Base-by-base conservation (phyloP, 1,284 basidiomycete genomes). In the Rhodotorula sp. region DNA sequence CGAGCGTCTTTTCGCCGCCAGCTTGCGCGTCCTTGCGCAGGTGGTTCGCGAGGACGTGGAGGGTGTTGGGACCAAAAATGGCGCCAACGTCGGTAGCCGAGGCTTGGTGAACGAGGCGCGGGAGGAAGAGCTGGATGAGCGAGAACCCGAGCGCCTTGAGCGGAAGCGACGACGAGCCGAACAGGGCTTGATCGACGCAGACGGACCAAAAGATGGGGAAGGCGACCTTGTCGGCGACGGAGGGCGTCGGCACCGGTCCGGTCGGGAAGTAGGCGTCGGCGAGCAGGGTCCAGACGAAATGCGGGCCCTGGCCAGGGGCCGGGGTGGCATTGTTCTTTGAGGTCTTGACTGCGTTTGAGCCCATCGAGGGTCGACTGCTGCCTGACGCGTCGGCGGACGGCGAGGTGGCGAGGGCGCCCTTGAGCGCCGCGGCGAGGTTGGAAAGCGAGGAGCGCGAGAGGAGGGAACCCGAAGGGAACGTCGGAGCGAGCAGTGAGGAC, bases 91-190 rank as follows among this genome's bases (percentile, higher is more conserved):
- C 55, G 30, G 44, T 24, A 8, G 62, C 7, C 76, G 95, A 84
- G 63, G 88, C 88, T 33, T 85, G 80, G 26, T 86, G 82, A 12
- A 85, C 84, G 29, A 93, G 85, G 24, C 88, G 87, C 14, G 87
- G 85, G 53, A 97, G 82, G 0, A 92, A 88, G 73, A 87, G 89
- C 77, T 89, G 87, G 80, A 98, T 91, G 29, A 97, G 87, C 79
- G 91, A 90, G 83, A 98, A 97, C 45, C 95, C 95, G 91, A 92
- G 96, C 78, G 90, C 93, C 82, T 97, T 97, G 69, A 93, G 87
- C 79, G 96, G 90, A 1, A 90, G 83, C 0, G 94, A 95, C 1
- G 94, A 87, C 20, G 88, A 83, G 6, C 91, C 87, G 79, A 98
- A 97, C 59, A 97, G 53, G 85, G 74, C 76, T 92, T 92, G 91